phyloP scores from a whole-genome alignment of 805 yeast species.

The Torulaspora quercuum region DNA sequence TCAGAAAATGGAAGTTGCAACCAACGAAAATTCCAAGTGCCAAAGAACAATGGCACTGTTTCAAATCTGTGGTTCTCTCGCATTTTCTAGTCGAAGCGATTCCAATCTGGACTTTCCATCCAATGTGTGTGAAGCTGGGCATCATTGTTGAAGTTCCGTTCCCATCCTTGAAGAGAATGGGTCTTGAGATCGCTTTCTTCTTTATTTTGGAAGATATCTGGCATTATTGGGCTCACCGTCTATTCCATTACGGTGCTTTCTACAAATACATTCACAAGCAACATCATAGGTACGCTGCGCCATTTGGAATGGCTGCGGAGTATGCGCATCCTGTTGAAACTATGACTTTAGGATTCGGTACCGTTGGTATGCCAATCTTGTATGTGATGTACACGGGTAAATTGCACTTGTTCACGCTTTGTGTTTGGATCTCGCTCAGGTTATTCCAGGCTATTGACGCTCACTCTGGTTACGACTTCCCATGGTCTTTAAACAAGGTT shows the following conservation, averaged over 20 bases:
- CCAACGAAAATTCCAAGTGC: conserved; percentile 68
- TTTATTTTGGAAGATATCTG: conserved; percentile 84
- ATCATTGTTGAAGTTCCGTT: conserved; percentile 75
- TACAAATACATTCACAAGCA: conserved; percentile 90
- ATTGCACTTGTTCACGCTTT: conserved; percentile 78
- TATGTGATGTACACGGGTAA: conserved; percentile 67
- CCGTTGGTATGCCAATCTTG: conserved; percentile 85
- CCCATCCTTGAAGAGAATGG: conserved; percentile 57
- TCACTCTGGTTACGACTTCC: conserved; percentile 94
- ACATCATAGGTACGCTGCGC: conserved; percentile 94
- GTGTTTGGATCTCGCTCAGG: conserved; percentile 78
- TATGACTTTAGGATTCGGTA: conserved; percentile 81
- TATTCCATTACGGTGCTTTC: conserved; percentile 76
- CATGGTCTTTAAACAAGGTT: conserved; percentile 84
- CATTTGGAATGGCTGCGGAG: conserved; percentile 92
- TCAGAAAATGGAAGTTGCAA: conserved; percentile 80
- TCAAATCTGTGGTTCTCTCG: conserved; percentile 70
- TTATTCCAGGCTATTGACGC: conserved; percentile 92
- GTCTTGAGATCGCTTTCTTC: conserved; percentile 67
- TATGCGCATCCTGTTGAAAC: conserved; percentile 96
- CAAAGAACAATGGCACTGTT: conserved; percentile 86
- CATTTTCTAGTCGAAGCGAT: conserved; percentile 88
- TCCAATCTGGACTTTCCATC: conserved; percentile 94
- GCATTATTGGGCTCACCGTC: conserved; percentile 92
- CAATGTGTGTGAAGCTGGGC: conserved; percentile 72